Evolutionary conservation across 1,284 basidiomycete genomes (phyloP).

Genomic region (Ustilago curta): DNA sequence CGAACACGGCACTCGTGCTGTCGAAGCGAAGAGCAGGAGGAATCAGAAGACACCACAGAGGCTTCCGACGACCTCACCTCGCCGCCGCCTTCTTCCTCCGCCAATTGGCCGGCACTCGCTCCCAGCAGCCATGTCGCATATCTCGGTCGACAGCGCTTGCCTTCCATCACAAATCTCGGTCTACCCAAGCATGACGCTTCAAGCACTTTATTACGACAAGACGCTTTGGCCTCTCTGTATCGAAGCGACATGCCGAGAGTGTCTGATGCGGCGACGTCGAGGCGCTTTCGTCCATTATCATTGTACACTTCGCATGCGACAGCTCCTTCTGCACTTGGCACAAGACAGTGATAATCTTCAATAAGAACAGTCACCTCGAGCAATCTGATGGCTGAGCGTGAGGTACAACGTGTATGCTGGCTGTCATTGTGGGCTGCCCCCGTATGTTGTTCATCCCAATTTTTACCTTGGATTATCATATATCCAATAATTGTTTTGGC

Average conservation of each 20-base stretch:
- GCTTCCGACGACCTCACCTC: constrained; percentile 25
- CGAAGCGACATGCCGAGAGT: constrained; percentile 12
- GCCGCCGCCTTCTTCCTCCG: constrained; percentile 6
- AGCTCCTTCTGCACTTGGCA: constrained; percentile 5
- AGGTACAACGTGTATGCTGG: too few species aligned
- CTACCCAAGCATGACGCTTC: constrained; percentile 21
- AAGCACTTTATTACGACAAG: not conserved
- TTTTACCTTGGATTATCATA: too few species aligned
- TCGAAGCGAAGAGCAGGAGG: constrained; percentile 24
- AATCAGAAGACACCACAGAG: constrained; percentile 20
- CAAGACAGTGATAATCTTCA: constrained; percentile 4
- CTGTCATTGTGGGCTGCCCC: too few species aligned
- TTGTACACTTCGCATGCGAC: constrained; percentile 31
- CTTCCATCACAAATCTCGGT: constrained; percentile 24
- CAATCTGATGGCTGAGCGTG: not conserved
- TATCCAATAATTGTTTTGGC: too few species aligned
- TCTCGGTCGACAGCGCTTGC: constrained; percentile 19
- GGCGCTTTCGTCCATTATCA: constrained; percentile 30
- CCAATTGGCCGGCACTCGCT: constrained; percentile 10
- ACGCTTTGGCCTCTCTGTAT: constrained; percentile 26
- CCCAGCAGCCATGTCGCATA: not conserved
- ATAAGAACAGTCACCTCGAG: not conserved
- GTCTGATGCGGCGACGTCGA: not conserved
- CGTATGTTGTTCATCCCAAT: too few species aligned
- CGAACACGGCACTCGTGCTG: constrained; percentile 35